Evolutionary conservation across 1,284 basidiomycete species (phyloP).

Genomic region (Pyrrhoderma lamaoense): DNA sequence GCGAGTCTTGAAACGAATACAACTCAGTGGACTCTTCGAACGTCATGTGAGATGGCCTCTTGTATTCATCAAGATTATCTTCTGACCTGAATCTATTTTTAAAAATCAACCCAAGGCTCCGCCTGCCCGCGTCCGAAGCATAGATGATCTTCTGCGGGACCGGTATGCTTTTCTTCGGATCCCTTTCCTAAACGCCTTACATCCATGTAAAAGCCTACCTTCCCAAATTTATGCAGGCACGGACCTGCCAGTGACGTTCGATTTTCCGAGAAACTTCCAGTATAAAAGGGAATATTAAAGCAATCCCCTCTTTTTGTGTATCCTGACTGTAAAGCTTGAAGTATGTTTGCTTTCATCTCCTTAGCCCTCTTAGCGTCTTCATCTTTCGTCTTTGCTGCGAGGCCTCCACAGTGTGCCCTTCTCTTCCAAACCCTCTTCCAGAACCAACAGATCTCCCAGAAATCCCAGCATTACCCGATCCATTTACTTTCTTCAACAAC

Average conservation of each 20-base stretch:
- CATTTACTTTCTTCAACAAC: constrained; percentile 16
- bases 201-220: too few relatives aligned
- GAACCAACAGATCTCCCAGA: constrained; percentile 15
- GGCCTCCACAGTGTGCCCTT: constrained; percentile 3
- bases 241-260: background rate
- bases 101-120: too few relatives aligned
- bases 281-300: background rate
- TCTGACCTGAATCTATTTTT: too few relatives aligned
- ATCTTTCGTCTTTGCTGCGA: background rate
- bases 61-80: too few relatives aligned
- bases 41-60: too few relatives aligned
- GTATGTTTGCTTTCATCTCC: background rate
- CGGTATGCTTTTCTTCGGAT: too few relatives aligned
- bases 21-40: too few relatives aligned
- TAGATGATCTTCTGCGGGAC: too few relatives aligned
- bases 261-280: background rate
- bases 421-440: constrained; percentile 12
- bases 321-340: background rate
- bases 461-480: constrained; percentile 11
- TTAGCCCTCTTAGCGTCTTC: background rate
- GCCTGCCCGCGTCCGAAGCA: too few relatives aligned
- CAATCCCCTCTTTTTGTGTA: background rate
- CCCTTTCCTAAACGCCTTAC: too few relatives aligned
- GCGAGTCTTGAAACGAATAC: too few relatives aligned
- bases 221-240: background rate